These are phyloP conservation scores for Clitopilus hobsonii DNA, from an alignment of 768 basidiomycete species.

Conservation along the genomic window DNA sequence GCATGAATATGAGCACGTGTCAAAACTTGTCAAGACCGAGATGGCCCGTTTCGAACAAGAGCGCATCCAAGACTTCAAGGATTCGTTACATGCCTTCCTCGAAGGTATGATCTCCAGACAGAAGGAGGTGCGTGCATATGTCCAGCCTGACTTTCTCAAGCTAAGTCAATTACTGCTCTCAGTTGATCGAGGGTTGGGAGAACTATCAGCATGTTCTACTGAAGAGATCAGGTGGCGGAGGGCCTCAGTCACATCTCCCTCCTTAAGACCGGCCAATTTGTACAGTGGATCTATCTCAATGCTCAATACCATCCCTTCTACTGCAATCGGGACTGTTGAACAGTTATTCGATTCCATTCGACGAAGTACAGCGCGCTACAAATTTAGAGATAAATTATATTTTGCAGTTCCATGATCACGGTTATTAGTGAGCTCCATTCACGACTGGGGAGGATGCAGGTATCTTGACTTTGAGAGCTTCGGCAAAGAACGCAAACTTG, in stretches of 20 bases:
- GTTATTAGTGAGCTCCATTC: too few relatives aligned
- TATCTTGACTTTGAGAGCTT: conserved; percentile 15
- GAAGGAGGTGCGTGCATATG: conserved; percentile 53
- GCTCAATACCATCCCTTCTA: too few relatives aligned
- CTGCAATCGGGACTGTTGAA: not conserved
- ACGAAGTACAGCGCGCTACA: too few relatives aligned
- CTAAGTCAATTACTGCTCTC: not conserved
- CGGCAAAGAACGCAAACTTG: conserved; percentile 24
- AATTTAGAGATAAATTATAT: too few relatives aligned
- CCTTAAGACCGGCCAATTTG: conserved; percentile 1
- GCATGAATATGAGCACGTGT: conserved; percentile 85
- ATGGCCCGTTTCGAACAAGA: conserved; percentile 90
- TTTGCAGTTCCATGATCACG: too few relatives aligned
- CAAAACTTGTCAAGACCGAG: conserved; percentile 85
- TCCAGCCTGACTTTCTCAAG: not conserved
- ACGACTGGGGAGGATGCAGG: conserved; percentile 10
- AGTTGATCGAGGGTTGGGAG: conserved; percentile 81
- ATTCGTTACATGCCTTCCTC: conserved; percentile 74
- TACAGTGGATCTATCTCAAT: too few relatives aligned
- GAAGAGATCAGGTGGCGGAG: conserved; percentile 18
- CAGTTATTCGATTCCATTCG: not conserved
- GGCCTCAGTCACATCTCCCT: conserved; percentile 9
- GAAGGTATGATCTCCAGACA: conserved; percentile 85
- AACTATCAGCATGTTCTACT: conserved; percentile 72
- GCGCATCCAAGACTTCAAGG: conserved; percentile 90